A percentile compares a stretch with the other conserved stretches of the same genome.
Evolutionary conservation across 2,329 filamentous ascomycete genomes (phyloP).

Genomic region (Fusarium gaditjirri): DNA sequence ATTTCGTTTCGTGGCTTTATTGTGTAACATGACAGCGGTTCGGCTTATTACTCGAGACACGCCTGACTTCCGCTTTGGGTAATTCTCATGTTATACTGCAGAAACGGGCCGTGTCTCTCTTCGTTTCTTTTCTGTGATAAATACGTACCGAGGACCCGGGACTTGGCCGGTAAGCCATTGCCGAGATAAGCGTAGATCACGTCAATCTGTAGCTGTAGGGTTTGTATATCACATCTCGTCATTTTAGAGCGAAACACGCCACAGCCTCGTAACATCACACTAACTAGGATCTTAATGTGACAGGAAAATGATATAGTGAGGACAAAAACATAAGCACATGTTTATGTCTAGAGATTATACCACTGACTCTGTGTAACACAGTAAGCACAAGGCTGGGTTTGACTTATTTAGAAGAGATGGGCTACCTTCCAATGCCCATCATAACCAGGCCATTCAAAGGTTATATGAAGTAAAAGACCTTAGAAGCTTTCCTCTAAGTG

Average conservation of each 20-base stretch:
- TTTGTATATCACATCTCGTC: background rate
- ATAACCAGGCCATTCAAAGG: fast-evolving
- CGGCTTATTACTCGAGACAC: background rate
- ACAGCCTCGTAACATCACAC: background rate
- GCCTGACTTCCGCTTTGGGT: background rate
- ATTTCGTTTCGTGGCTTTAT: background rate
- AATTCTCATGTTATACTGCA: background rate
- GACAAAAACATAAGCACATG: fast-evolving
- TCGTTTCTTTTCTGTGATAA: background rate
- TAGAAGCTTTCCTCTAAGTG: fast-evolving
- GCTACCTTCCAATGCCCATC: fast-evolving
- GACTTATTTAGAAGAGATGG: background rate
- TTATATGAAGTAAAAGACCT: background rate
- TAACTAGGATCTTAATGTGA: background rate
- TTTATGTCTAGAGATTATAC: background rate
- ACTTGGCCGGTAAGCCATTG: background rate
- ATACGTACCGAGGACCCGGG: background rate
- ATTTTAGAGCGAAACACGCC: background rate
- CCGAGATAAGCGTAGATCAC: background rate
- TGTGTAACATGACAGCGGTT: background rate
- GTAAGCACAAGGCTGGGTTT: background rate
- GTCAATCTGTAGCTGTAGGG: background rate
- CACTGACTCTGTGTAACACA: fast-evolving
- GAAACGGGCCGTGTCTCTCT: background rate
- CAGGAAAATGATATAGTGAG: background rate